Base-by-base conservation (phyloP, 345 rosid genomes). In the Aquilaria malaccensis region DNA sequence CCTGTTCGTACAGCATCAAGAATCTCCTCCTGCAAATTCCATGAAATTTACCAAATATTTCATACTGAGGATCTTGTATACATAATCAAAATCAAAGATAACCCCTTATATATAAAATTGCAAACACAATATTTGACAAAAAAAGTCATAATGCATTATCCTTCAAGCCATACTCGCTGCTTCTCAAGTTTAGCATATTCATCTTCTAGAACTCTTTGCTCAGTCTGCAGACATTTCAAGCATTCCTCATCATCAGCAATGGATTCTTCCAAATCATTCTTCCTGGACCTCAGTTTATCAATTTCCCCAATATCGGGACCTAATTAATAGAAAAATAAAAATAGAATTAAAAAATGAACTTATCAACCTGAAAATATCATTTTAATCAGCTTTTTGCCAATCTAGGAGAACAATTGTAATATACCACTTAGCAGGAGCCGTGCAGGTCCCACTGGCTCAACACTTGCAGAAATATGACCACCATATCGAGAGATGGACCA, bases 401-500 rank as follows among this genome's bases (percentile, higher is more conserved):
- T 55, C 11, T 22, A 59, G 58, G 55, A 56, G 47, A 33, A 31
- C 53, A 45, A 33, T 60, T 13, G 49, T 2, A 22, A 65, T 80
- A 69, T 84, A 84, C 87, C 81, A 62, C 88, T 79, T 33, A 81
- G 61, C 51, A 89, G 78, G 76, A 93, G 97, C 61, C 87, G 88
- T 22, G 97, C 89, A 9, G 59, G 82, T 61, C 50, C 41, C 62
- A 93, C 91, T 53, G 96, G 75, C 57, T 87, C 96, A 57, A 93
- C 88, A 58, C 74, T 81, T 54, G 77, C 97, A 45, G 98, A 89
- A 46, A 75, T 48, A 67, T 85, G 91, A 45, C 80, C 88, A 46
- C 89, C 96, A 70, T 93, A 93, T 84, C 98, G 83, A 58, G 98
- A 93, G 62, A 70, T 58, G 63, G 87, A 74, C 98, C 98, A 93